A percentile compares a stretch with the other conserved stretches of the same genome.
These are phyloP conservation scores for Williopsis jadinii DNA, from an alignment of 1,139 yeast genomes.

Conservation along the genomic window DNA sequence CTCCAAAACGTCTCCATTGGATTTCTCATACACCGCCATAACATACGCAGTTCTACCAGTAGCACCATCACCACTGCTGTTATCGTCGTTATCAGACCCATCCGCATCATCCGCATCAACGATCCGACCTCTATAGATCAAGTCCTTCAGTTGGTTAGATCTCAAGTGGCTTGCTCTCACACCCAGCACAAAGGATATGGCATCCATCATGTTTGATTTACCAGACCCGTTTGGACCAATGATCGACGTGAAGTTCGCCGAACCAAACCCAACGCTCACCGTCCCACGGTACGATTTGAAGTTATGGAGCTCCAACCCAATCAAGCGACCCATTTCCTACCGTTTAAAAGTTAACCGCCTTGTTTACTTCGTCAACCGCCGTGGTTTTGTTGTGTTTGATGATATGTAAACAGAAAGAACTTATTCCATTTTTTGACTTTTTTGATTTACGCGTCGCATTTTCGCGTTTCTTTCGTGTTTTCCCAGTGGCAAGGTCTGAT, in stretches of 20 bases:
- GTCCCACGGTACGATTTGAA: conserved; percentile 88
- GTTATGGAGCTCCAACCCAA: conserved; percentile 70
- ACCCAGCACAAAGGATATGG: conserved; percentile 92
- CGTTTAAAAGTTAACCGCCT: background rate
- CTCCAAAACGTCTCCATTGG: conserved; percentile 44
- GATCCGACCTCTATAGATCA: conserved; percentile 64
- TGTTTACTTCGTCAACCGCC: background rate
- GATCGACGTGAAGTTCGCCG: conserved; percentile 77
- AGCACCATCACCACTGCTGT: conserved; percentile 11
- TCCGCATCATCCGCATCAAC: conserved; percentile 19
- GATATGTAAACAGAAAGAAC: background rate
- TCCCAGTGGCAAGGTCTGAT: background rate
- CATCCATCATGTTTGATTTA: conserved; percentile 97
- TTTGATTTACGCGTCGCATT: background rate
- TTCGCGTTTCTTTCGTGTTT: conserved; percentile 1
- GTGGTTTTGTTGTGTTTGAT: background rate
- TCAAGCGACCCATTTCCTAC: conserved; percentile 61
- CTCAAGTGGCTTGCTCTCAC: conserved; percentile 72
- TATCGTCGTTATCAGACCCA: conserved; percentile 22
- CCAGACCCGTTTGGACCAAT: conserved; percentile 99
- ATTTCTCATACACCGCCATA: conserved; percentile 67
- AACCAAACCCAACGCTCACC: conserved; percentile 73
- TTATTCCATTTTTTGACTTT: background rate
- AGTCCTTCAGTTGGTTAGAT: conserved; percentile 64
- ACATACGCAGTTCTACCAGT: conserved; percentile 53